phyloP scores from a whole-genome alignment of 2,329 filamentous ascomycete species.

The Fusarium tjaetaba region DNA sequence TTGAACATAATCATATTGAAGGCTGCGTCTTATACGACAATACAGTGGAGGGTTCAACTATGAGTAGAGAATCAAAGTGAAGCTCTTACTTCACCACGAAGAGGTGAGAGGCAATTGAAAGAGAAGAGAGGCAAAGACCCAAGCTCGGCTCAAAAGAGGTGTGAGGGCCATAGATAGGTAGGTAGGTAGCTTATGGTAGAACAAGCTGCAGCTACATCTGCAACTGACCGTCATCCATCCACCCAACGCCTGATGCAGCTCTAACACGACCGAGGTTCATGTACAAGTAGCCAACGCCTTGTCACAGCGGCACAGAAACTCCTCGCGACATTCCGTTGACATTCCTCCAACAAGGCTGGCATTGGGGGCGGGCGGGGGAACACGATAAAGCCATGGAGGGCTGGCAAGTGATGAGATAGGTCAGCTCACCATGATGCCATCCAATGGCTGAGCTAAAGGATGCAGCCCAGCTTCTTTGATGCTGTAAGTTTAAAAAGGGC shows the following conservation, averaged over 20 bases:
- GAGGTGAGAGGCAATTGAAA: slow-evolving; percentile 24
- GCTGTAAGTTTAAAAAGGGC: slow-evolving; percentile 20
- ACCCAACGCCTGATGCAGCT: slow-evolving; percentile 21
- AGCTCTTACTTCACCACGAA: slow-evolving; percentile 13
- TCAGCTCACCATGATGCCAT: slow-evolving; percentile 6
- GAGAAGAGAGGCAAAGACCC: slow-evolving; percentile 6
- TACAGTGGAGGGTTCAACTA: not conserved
- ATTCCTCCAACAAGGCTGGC: slow-evolving; percentile 24
- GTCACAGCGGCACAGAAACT: slow-evolving; percentile 17
- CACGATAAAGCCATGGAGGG: slow-evolving; percentile 33
- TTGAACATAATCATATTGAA: slow-evolving; percentile 35
- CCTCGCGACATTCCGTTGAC: slow-evolving; percentile 25
- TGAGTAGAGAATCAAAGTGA: not conserved
- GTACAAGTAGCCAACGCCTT: slow-evolving; percentile 23
- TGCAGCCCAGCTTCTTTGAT: slow-evolving; percentile 33
- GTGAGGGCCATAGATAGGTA: slow-evolving; percentile 11
- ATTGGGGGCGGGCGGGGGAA: slow-evolving; percentile 23
- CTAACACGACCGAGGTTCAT: slow-evolving; percentile 22
- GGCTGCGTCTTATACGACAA: not conserved
- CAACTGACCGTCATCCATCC: slow-evolving; percentile 34
- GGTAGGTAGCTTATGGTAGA: slow-evolving; percentile 16
- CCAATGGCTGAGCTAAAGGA: slow-evolving; percentile 28
- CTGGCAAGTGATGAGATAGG: slow-evolving; percentile 25
- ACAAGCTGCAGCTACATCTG: slow-evolving; percentile 18
- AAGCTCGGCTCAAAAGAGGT: slow-evolving; percentile 3